Conservation (phyloP, 495 filamentous ascomycete genomes). For the Aspergillus sparsus region DNA sequence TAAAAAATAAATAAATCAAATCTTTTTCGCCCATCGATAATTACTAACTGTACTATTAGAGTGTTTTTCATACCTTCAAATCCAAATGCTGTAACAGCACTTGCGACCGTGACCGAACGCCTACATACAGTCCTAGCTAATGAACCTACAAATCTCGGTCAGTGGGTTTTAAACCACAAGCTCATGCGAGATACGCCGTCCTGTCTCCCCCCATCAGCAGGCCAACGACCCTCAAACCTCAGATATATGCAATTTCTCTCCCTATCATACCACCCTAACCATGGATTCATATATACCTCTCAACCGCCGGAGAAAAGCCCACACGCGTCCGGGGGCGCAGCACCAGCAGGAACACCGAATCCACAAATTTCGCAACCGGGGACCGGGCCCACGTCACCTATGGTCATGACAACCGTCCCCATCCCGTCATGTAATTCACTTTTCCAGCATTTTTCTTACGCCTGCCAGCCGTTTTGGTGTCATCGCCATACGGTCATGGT, state of each 20-base stretch:
- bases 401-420: constrained; percentile 48
- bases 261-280: constrained; percentile 40
- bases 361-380: background rate
- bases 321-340: constrained; percentile 10
- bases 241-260: constrained; percentile 52
- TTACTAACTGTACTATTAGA: constrained; percentile 27
- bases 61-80: constrained; percentile 51
- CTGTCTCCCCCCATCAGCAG: constrained; percentile 38
- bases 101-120: constrained; percentile 41
- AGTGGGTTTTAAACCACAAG: constrained; percentile 48
- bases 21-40: background rate
- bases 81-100: constrained; percentile 41
- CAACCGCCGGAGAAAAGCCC: constrained; percentile 27
- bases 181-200: constrained; percentile 51
- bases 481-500: constrained; percentile 45
- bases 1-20: too few relatives aligned
- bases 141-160: constrained; percentile 40
- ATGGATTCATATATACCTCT: constrained; percentile 51
- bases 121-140: constrained; percentile 43
- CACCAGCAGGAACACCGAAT: background rate
- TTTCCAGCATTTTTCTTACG: constrained; percentile 48
- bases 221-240: constrained; percentile 31
- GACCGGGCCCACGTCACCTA: constrained; percentile 18
- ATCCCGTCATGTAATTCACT: constrained; percentile 34
- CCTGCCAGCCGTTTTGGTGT: constrained; percentile 49